Evolutionary conservation across 2,329 filamentous ascomycete species (phyloP).

Genomic region (Penicillium decumbens): DNA sequence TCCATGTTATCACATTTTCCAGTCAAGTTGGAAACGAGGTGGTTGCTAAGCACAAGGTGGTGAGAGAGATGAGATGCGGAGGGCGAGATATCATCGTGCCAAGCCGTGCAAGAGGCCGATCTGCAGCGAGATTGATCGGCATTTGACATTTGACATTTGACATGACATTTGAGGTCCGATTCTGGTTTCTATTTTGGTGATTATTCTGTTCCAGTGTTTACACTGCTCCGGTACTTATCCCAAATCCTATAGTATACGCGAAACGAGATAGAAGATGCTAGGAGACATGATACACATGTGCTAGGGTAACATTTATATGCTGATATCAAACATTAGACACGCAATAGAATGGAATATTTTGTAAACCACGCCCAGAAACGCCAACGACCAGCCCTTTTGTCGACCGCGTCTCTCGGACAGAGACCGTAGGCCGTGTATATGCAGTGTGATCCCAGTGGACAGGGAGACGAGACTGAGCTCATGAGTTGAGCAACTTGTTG

Average conservation of each 20-base stretch:
- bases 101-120: not conserved
- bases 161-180: not conserved
- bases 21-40: not conserved
- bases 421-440: constrained; percentile 6
- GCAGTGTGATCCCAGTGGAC: not conserved
- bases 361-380: constrained; percentile 17
- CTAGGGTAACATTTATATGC: not conserved
- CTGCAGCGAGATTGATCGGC: not conserved
- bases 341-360: constrained; percentile 4
- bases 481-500: constrained; percentile 52
- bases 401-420: not conserved
- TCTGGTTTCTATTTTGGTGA: not conserved
- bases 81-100: not conserved
- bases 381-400: constrained; percentile 8
- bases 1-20: constrained; percentile 13
- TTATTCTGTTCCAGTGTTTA: no score
- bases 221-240: no score
- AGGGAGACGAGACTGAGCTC: constrained; percentile 10
- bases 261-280: not conserved
- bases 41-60: not conserved
- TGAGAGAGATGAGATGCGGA: not conserved
- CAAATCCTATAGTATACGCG: not conserved
- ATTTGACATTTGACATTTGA: not conserved
- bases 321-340: not conserved
- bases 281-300: not conserved